Percentiles rank a stretch among this genome's conserved stretches.
Conservation (phyloP, 768 basidiomycete genomes). For the Pholiota molesta region DNA sequence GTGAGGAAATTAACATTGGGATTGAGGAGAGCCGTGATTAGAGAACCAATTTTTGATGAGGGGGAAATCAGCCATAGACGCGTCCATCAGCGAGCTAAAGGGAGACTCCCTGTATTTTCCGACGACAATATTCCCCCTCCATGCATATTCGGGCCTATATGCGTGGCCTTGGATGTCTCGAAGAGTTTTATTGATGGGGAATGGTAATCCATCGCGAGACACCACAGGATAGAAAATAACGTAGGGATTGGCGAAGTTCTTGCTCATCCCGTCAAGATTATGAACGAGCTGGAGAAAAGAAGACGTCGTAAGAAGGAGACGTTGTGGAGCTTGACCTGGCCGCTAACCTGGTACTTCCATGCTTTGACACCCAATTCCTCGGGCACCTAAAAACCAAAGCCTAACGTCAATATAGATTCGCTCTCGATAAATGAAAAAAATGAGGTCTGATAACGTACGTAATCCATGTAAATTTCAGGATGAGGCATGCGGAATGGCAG, state of each 20-base stretch:
- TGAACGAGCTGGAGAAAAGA: slow-evolving; percentile 59
- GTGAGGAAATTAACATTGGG: background rate
- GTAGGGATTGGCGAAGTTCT: slow-evolving; percentile 78
- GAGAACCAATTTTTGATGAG: slow-evolving; percentile 79
- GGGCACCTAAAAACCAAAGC: slow-evolving; percentile 51
- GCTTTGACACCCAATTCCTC: slow-evolving; percentile 67
- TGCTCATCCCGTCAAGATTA: slow-evolving; percentile 78
- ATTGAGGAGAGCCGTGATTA: slow-evolving; percentile 52
- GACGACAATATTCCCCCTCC: slow-evolving; percentile 81
- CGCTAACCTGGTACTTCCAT: slow-evolving; percentile 75
- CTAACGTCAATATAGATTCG: slow-evolving; percentile 14
- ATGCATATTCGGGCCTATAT: slow-evolving; percentile 66
- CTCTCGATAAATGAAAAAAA: background rate
- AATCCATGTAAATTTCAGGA: slow-evolving; percentile 86
- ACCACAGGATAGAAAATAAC: slow-evolving; percentile 78
- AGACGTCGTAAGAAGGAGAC: slow-evolving; percentile 16
- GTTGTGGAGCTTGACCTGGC: slow-evolving; percentile 8
- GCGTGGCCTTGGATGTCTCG: slow-evolving; percentile 70
- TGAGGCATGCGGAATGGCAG: slow-evolving; percentile 70
- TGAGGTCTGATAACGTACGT: slow-evolving; percentile 38
- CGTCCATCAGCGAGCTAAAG: slow-evolving; percentile 64
- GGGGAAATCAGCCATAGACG: slow-evolving; percentile 84
- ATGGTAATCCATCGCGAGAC: slow-evolving; percentile 80
- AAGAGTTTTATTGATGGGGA: slow-evolving; percentile 78
- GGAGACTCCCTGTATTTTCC: slow-evolving; percentile 68